Evolutionary conservation across 805 yeast species (phyloP).

Genomic region (Saturnispora sanitii): DNA sequence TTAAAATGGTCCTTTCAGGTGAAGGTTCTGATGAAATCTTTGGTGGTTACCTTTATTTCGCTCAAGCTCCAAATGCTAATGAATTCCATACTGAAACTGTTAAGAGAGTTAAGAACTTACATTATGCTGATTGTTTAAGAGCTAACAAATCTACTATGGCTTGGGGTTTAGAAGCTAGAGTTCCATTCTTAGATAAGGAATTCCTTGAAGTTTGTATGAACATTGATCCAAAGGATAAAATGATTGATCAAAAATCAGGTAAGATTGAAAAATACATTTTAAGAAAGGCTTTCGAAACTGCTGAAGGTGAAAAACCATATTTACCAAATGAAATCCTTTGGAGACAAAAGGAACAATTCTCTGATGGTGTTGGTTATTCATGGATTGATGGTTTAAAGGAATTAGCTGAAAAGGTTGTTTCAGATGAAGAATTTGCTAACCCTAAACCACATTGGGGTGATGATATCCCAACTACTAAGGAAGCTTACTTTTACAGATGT

Average conservation of each 20-base stretch:
- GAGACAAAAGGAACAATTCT: constrained; percentile 99
- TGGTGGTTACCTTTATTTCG: constrained; percentile 97
- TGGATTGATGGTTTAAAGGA: constrained; percentile 99
- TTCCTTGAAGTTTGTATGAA: constrained; percentile 89
- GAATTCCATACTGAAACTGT: constrained; percentile 97
- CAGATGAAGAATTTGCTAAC: constrained; percentile 82
- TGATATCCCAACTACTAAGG: constrained; percentile 94
- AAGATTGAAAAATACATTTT: constrained; percentile 89
- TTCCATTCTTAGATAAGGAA: constrained; percentile 93
- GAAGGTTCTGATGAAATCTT: constrained; percentile 99
- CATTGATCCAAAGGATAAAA: constrained; percentile 87
- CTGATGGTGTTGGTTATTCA: constrained; percentile 98
- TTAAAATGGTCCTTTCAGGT: constrained; percentile 97
- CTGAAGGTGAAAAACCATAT: constrained; percentile 69
- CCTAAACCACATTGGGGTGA: constrained; percentile 96
- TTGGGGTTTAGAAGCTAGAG: constrained; percentile 99
- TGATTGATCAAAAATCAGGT: constrained; percentile 63
- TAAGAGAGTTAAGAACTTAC: constrained; percentile 93
- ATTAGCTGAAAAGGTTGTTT: constrained; percentile 73
- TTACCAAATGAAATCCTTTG: constrained; percentile 93
- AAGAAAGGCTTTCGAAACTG: constrained; percentile 95
- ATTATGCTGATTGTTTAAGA: constrained; percentile 92
- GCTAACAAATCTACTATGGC: constrained; percentile 99
- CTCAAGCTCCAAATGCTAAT: constrained; percentile 84
- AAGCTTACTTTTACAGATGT: constrained; percentile 98